phyloP scores from a whole-genome alignment of 305 asterid genomes.

The Solanum hybrid region DNA sequence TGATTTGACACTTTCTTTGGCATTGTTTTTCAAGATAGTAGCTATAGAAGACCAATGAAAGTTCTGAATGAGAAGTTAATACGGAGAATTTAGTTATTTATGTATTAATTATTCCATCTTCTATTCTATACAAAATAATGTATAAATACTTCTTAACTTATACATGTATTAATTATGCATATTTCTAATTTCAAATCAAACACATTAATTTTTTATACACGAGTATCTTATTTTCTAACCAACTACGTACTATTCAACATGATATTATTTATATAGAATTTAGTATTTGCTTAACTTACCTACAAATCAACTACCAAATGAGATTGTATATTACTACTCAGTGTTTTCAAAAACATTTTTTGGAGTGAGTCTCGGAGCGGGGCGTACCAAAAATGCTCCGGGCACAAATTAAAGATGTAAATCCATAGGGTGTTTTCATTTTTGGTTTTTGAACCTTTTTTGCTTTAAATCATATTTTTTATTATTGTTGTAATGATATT shows the following conservation, averaged over 20 bases:
- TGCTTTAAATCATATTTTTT: neutral
- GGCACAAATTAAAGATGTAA: neutral
- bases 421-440: neutral
- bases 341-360: neutral
- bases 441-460: too few species aligned
- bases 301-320: neutral
- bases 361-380: fast-evolving
- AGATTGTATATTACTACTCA: neutral
- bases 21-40: neutral
- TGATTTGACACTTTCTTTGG: neutral
- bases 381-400: neutral
- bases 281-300: too few species aligned
- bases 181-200: neutral
- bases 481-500: too few species aligned
- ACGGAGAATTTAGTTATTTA: neutral
- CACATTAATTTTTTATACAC: too few species aligned
- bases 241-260: neutral
- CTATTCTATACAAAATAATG: too few species aligned
- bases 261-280: neutral
- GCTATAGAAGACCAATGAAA: neutral
- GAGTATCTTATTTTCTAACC: neutral
- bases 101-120: neutral
- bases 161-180: neutral
- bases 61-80: neutral
- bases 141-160: too few species aligned